Base-by-base conservation (phyloP, 768 basidiomycete genomes). In the Russula virescens region DNA sequence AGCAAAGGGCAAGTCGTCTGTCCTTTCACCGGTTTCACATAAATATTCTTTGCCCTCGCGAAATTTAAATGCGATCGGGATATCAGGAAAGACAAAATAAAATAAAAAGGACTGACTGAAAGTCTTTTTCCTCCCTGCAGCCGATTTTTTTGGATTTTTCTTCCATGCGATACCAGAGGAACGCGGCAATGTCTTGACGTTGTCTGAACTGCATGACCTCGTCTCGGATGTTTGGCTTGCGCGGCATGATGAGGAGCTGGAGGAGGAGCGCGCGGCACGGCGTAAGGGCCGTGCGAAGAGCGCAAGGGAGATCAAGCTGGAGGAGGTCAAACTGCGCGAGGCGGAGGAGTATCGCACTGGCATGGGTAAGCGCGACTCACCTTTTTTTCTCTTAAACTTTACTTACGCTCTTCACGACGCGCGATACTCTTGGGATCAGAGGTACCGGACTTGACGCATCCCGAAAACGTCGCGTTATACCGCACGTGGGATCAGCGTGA, bases 401-500 rank as follows among this genome's bases (percentile, higher is more conserved):
- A n/a, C n/a, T n/a, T n/a, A n/a, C n/a, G n/a, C n/a, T n/a, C n/a
- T n/a, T n/a, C n/a, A n/a, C n/a, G n/a, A n/a, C n/a, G n/a, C 35
- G 9, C 40, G 31, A 31, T 8, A 4, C 14, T 53, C 35, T 54
- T 57, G 52, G 47, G 60, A 51, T 52, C 70, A 93, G 91, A 94
- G 76, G 79, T 93, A 38, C 81, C 84, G 8, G 91, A 94, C 73
- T 78, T 94, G 28, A 92, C 89, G 0, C 83, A 93, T 66, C 72
- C 76, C n/a, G 72, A 78, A 11, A 93, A 82, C 18, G 86, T 89
- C 43, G 80, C 80, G 31, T 75, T 92, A 4, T 90, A 91, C 71
- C 81, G 88, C 45, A 74, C 76, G 61, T 94, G 91, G 91, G 88
- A 92, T 68, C 85, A 88, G 66, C 83, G 81, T 62, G 88, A 91